phyloP scores from a whole-genome alignment of 2,329 filamentous ascomycete genomes.

The Alternaria gaisen region DNA sequence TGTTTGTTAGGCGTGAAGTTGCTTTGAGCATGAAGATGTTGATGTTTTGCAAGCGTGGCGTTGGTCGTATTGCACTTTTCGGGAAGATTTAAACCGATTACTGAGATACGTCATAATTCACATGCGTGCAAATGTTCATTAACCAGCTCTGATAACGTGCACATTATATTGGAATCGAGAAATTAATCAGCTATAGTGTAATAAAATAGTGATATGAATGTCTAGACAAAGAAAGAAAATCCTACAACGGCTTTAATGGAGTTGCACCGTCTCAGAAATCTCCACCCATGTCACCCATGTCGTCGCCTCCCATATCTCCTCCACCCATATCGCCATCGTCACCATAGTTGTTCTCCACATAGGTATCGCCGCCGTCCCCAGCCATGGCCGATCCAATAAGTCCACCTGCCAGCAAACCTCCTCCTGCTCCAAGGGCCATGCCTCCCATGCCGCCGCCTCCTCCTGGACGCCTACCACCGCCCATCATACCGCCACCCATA shows the following conservation, averaged over 20 bases:
- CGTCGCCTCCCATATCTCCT: slow-evolving; percentile 40
- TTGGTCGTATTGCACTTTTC: slow-evolving; percentile 23
- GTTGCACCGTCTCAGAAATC: slow-evolving; percentile 6
- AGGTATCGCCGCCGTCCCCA: slow-evolving; percentile 37
- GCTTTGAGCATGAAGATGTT: slow-evolving; percentile 32
- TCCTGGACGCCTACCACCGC: slow-evolving; percentile 38
- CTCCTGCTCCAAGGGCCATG: slow-evolving; percentile 80
- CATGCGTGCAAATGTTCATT: not conserved
- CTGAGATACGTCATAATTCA: slow-evolving; percentile 20
- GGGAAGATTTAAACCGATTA: slow-evolving; percentile 22
- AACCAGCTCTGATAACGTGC: not conserved
- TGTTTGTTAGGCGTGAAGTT: slow-evolving; percentile 23
- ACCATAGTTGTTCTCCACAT: slow-evolving; percentile 30
- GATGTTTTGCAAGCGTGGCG: slow-evolving; percentile 23
- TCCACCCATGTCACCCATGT: slow-evolving; percentile 31
- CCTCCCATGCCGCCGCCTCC: slow-evolving; percentile 74
- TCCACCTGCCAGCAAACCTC: slow-evolving; percentile 80
- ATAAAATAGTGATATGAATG: not conserved
- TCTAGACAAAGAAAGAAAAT: slow-evolving; percentile 1
- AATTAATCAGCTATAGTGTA: not conserved
- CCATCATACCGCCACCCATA: slow-evolving; percentile 16
- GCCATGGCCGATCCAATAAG: slow-evolving; percentile 73
- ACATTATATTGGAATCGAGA: not conserved
- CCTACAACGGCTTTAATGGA: not conserved
- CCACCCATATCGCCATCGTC: slow-evolving; percentile 30